Base-by-base conservation (phyloP, 2,329 filamentous ascomycete species). In the Ophiostoma pallidulum region DNA sequence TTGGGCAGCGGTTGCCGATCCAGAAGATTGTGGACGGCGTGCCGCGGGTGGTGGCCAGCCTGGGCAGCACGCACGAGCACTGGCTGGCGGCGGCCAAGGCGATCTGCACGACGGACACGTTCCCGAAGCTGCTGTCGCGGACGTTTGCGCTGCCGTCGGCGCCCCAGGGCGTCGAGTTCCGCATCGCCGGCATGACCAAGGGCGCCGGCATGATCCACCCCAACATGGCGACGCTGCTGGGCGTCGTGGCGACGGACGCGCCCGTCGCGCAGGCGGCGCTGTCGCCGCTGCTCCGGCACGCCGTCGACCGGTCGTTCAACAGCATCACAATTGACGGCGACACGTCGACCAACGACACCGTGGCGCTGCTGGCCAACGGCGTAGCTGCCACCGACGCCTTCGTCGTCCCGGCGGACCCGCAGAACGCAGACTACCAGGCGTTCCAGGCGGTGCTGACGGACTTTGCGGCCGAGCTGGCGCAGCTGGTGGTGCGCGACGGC, bases 191-290 rank as follows among this genome's bases (percentile, higher is more conserved):
- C 57, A 94, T 94, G 80, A 94, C 91, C 60, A 98, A 98, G 71
- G 92, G 92, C 49, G 92, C 92, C 5, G 92, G 92, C 60, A 98
- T 98, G 92, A 95, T 98, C 64, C 90, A 96, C 62, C 92, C 92
- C 41, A 97, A 98, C 71, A 95, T 98, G 90, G 92, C 89, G 26
- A 98, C 92, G 1, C 77, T 97, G 29, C 80, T 98, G 31, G 89
- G 87, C 46, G 84, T 97, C 52, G 77, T 97, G 59, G 89, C 87
- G 59, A 98, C 92, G 13, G 92, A 98, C 58, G 91, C 84, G 1
- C 85, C 89, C 26, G 78, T 97, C 59, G 74, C 80, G 0, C 73
- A 85, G 4, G 62, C 66, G 1, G 74, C 84, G 9, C 77, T 96
- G 50, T 78, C 81, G 41, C 65, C 73, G 0, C 74, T 92, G 13